phyloP scores from a whole-genome alignment of 495 filamentous ascomycete species.

The Darksidea phi region DNA sequence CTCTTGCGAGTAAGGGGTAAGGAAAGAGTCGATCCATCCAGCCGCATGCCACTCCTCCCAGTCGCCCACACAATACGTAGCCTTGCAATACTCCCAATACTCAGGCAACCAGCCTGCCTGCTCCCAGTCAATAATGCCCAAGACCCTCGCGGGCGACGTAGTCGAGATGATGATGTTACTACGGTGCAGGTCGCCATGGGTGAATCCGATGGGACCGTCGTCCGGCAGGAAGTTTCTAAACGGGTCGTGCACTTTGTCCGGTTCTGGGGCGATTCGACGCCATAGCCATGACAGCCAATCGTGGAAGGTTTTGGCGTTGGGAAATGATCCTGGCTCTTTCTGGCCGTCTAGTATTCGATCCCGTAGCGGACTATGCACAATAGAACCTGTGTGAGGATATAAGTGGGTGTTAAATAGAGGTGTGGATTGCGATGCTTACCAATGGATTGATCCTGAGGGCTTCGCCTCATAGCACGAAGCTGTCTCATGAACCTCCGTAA shows the following conservation, averaged over 20 bases:
- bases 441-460: slow-evolving; percentile 6
- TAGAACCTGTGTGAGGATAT: slow-evolving; percentile 9
- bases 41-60: slow-evolving; percentile 15
- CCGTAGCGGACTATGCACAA: slow-evolving; percentile 3
- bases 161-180: slow-evolving; percentile 46
- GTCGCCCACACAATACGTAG: slow-evolving; percentile 21
- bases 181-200: slow-evolving; percentile 47
- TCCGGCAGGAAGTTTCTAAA: slow-evolving; percentile 28
- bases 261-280: slow-evolving; percentile 13
- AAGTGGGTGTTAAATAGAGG: slow-evolving; percentile 1
- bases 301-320: slow-evolving; percentile 20
- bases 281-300: slow-evolving; percentile 30
- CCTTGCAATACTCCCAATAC: slow-evolving; percentile 51
- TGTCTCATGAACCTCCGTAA: neutral
- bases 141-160: slow-evolving; percentile 36
- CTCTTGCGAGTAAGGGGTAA: slow-evolving; percentile 8
- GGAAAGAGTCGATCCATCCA: slow-evolving; percentile 20
- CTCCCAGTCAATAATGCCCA: slow-evolving; percentile 47
- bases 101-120: slow-evolving; percentile 48
- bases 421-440: neutral
- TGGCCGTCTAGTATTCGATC: slow-evolving; percentile 10
- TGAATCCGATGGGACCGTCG: slow-evolving; percentile 42
- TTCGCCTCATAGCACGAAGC: slow-evolving; percentile 14
- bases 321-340: slow-evolving; percentile 3
- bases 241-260: slow-evolving; percentile 22